Evolutionary conservation across 1,284 basidiomycete species (phyloP).

Genomic region (Rhodotorula sp.): DNA sequence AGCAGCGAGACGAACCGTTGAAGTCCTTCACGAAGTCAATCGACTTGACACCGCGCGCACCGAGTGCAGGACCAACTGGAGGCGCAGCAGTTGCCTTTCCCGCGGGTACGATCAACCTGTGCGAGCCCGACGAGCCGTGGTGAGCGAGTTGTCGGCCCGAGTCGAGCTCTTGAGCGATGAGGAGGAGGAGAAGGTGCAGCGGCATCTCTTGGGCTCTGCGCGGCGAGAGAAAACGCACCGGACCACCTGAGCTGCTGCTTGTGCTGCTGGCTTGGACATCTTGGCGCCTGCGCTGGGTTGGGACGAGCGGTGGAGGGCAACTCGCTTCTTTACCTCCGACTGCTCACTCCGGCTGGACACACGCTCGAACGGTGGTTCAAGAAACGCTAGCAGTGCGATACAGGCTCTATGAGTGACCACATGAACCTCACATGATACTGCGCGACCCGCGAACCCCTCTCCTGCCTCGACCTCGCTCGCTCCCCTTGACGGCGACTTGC

Average conservation of each 20-base stretch:
- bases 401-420: too few species aligned
- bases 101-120: conserved; percentile 77
- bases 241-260: conserved; percentile 48
- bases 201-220: neutral
- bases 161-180: neutral
- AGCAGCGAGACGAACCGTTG: conserved; percentile 21
- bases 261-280: conserved; percentile 63
- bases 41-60: conserved; percentile 96
- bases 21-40: conserved; percentile 99
- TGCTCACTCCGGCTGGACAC: neutral
- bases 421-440: too few species aligned
- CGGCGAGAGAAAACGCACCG: neutral
- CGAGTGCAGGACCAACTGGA: conserved; percentile 93
- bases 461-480: too few species aligned
- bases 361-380: too few species aligned
- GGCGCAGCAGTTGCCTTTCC: conserved; percentile 95
- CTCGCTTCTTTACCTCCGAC: neutral
- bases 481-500: too few species aligned
- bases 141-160: neutral
- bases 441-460: too few species aligned
- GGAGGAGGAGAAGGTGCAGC: neutral
- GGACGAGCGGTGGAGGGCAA: neutral
- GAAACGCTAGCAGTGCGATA: too few species aligned
- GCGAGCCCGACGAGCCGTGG: neutral
- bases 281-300: neutral